Evolutionary conservation across 2,329 filamentous ascomycete species (phyloP), one percentile per base, ranked within the genome.

Genomic region (Emericellopsis atlantica): DNA sequence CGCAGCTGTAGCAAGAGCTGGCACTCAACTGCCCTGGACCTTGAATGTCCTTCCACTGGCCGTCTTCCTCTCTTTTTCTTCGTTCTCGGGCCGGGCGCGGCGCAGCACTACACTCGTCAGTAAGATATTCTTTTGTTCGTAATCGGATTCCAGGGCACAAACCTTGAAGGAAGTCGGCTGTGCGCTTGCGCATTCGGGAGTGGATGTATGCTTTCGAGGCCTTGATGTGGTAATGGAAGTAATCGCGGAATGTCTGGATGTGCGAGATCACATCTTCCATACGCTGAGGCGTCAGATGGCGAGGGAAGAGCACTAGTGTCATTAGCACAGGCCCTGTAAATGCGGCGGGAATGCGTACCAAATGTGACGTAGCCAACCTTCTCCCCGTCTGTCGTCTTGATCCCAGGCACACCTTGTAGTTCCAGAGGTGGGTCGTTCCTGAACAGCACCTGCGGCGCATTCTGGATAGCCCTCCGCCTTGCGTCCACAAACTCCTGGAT

Each of bases 201-300:
- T 98, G 92, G 49, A 98, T 98, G 57, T 95, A 98, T 40, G 93
- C 92, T 72, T 98, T 98, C 47, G 89, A 95, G 24, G 92, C 93
- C 68, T 98, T 98, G 67, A 98, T 98, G 65, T 98, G 92, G 63
- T 99, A 99, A 64, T 99, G 92, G 73, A 99, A 98, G 65, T 98
- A 98, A 59, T 98, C 92, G 50, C 92, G 85, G 84, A 98, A 98
- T 12, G 92, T 99, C 66, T 99, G 93, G 54, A 99, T 96, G 61
- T 98, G 93, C 39, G 89, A 95, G 52, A 99, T 98, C 59, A 93
- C 89, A 50, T 95, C 89, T 45, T 85, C 82, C 67, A 93, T 86
- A 57, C 88, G 79, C 62, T 95, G 87, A 12, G 80, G 79, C 12
- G 88, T 90, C 49, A 99, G 72, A 63, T 99, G 93, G 48, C 92